Base-by-base conservation (phyloP, 2,329 filamentous ascomycete genomes). In the Verticillium nubilum region DNA sequence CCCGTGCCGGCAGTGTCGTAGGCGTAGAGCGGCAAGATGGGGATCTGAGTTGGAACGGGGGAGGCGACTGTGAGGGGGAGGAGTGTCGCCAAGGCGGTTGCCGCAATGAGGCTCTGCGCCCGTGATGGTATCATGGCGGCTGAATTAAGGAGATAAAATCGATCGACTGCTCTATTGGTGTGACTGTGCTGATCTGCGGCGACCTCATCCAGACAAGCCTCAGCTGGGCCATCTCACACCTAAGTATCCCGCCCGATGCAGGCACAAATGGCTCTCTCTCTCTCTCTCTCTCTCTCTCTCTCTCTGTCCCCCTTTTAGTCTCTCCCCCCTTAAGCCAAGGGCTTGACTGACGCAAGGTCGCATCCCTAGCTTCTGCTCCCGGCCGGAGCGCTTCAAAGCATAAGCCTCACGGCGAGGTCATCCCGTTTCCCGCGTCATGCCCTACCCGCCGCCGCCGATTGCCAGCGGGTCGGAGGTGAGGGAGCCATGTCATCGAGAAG, bases 21-120 rank as follows among this genome's bases (percentile, higher is more conserved):
- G 13, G 61, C 35, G 57, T 56, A 62, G 2, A 63, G 61, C 1
- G 61, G 27, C 26, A 59, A 50, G 10, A 61, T 52, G 7, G 61
- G 61, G 19, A 37, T 53, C 23, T 52, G 50, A 4, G 19, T 12
- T 4, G 7, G 12, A 1, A 58, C 60, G 4, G 61, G 60, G 13
- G 58, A 57, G 13, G 54, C 53, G 26, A 47, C 27, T 19, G 50
- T 27, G 28, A 54, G 10, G 25, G 56, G 57, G 37, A 60, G 28
- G 23, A 62, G 13, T 15, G 59, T 54, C 25, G 57, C 57, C n/a
- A 52, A n/a, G 42, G 50, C 27, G 27, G 37, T n/a, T 10, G 59
- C 59, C 19, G 60, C 52, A 5, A 61, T 29, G 13, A 55, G 42
- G 53, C 35, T 29, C 37, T 26, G 56, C 33, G 55, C 52, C 47